Conservation (phyloP, 2,329 filamentous ascomycete genomes). For the Botrytis squamosa region DNA sequence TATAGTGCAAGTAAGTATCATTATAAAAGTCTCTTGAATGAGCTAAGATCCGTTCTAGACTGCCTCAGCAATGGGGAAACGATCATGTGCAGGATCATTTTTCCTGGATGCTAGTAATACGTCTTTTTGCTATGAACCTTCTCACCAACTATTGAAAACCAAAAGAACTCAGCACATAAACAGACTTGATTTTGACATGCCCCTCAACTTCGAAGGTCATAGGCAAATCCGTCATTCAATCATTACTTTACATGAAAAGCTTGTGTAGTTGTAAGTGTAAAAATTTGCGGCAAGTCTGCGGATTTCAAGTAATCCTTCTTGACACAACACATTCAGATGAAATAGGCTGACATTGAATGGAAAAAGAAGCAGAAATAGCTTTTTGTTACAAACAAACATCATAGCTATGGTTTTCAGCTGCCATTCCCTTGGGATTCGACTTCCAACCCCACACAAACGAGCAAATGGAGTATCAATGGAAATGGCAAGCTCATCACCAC, state of each 20-base stretch:
- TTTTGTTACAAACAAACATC: too few species aligned
- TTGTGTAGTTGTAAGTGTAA: not conserved
- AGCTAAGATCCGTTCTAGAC: not conserved
- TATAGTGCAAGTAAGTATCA: not conserved
- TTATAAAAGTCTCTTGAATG: not conserved
- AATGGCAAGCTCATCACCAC: not conserved
- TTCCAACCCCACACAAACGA: not conserved
- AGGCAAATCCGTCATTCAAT: not conserved
- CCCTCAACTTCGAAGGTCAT: not conserved
- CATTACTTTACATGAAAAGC: not conserved
- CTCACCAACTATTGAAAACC: not conserved
- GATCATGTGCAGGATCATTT: not conserved
- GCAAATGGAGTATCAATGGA: not conserved
- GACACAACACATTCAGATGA: too few species aligned
- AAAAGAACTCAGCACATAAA: not conserved
- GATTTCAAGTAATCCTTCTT: not conserved
- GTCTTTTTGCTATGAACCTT: not conserved
- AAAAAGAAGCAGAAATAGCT: too few species aligned
- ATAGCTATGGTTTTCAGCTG: too few species aligned
- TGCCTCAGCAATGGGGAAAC: rapidly evolving
- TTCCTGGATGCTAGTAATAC: not conserved
- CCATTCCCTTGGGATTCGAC: too few species aligned
- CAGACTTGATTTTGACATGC: not conserved
- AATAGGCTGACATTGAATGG: too few species aligned
- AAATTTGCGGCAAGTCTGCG: not conserved